A percentile compares a stretch with the other conserved stretches of the same genome.
Evolutionary conservation across 2,329 filamentous ascomycete genomes (phyloP).

Genomic region (Fusarium tjaetaba): DNA sequence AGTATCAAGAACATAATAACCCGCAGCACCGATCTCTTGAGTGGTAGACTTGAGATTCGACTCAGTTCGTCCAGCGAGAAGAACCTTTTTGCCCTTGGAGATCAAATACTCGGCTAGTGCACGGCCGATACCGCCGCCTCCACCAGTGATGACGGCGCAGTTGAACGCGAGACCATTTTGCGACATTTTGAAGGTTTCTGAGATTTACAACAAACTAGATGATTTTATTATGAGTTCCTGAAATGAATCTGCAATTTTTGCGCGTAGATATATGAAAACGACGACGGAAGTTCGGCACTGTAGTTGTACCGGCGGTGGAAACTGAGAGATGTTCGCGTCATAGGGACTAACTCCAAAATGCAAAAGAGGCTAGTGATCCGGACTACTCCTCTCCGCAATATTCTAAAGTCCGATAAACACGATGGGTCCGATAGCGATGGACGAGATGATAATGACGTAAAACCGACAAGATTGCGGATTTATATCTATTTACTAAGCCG

Average conservation of each 20-base stretch:
- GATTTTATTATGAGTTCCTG: accelerated
- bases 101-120: conserved; percentile 59
- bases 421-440: not conserved
- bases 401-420: not conserved
- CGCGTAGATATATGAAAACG: not conserved
- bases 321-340: conserved; percentile 5
- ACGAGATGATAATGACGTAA: not conserved
- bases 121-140: conserved; percentile 62
- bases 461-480: not conserved
- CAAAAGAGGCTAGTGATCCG: not conserved
- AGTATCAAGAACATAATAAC: conserved; percentile 64
- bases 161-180: conserved; percentile 48
- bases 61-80: conserved; percentile 65
- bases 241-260: not conserved
- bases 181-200: not conserved
- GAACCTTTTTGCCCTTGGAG: conserved; percentile 58
- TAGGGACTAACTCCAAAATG: not conserved
- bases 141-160: conserved; percentile 61
- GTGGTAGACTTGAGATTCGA: conserved; percentile 58
- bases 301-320: not conserved
- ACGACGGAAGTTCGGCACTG: not conserved
- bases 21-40: conserved; percentile 55
- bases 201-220: not conserved
- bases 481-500: not conserved
- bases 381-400: not conserved